These are phyloP conservation scores for Rubia balearica DNA, from an alignment of 305 asterid genomes.

Conservation along the genomic window DNA sequence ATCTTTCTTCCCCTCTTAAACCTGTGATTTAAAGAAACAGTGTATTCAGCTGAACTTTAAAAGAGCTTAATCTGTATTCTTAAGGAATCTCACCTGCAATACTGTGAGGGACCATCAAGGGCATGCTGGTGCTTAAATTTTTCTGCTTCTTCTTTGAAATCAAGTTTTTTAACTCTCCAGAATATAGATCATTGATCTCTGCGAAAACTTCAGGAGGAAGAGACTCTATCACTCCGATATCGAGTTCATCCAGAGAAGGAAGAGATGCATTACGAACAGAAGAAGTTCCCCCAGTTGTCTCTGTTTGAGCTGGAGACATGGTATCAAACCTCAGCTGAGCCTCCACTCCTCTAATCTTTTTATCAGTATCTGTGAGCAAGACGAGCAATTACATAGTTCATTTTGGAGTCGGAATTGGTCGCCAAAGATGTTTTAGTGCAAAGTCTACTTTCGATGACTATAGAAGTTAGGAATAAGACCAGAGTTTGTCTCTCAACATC, in stretches of 20 bases:
- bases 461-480: background rate
- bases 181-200: conserved; percentile 78
- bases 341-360: conserved; percentile 19
- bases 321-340: conserved; percentile 23
- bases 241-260: conserved; percentile 82
- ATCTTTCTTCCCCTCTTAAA: conserved; percentile 28
- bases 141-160: conserved; percentile 48
- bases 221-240: conserved; percentile 68
- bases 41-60: conserved; percentile 14
- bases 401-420: background rate
- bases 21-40: conserved; percentile 25
- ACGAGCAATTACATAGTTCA: background rate
- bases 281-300: conserved; percentile 40
- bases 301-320: conserved; percentile 30
- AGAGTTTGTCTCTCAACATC: background rate
- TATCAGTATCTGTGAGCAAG: conserved; percentile 27
- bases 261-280: conserved; percentile 34
- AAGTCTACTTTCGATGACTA: background rate
- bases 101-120: conserved; percentile 10
- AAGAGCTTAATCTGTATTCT: conserved; percentile 1
- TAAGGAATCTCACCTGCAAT: conserved; percentile 34
- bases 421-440: too few species aligned
- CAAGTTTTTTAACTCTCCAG: conserved; percentile 56
- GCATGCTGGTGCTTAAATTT: conserved; percentile 14
- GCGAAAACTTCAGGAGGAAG: conserved; percentile 85